Conservation (phyloP, 2,329 filamentous ascomycete species). For the Cucurbitaria berberidis region DNA sequence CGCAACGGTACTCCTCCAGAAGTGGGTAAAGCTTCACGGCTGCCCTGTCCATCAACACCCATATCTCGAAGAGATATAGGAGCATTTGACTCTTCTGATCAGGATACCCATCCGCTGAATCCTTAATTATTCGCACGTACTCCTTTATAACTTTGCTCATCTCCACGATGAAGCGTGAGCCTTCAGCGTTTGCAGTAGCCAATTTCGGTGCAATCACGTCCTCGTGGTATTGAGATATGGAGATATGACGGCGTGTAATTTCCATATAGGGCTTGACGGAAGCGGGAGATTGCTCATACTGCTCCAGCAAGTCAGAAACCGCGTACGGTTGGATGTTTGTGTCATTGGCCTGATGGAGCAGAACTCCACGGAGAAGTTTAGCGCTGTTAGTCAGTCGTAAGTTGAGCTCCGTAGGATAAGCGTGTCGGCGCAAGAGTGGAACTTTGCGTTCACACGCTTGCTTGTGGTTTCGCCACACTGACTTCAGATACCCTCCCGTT, state of each 20-base stretch:
- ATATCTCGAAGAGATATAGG: slow-evolving; percentile 63
- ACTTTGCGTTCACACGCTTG: slow-evolving; percentile 47
- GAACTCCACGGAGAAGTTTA: slow-evolving; percentile 5
- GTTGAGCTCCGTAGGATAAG: slow-evolving; percentile 23
- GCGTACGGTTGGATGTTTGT: not conserved
- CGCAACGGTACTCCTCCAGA: slow-evolving; percentile 59
- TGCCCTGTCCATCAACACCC: slow-evolving; percentile 62
- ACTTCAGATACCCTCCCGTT: slow-evolving; percentile 21
- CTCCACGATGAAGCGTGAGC: slow-evolving; percentile 29
- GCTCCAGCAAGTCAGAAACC: slow-evolving; percentile 18
- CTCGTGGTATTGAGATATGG: slow-evolving; percentile 23
- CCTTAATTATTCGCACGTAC: slow-evolving; percentile 9
- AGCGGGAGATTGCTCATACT: slow-evolving; percentile 17
- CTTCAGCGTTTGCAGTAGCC: not conserved
- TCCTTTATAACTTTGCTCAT: slow-evolving; percentile 49
- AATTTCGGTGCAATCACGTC: slow-evolving; percentile 40
- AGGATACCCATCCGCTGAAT: slow-evolving; percentile 49
- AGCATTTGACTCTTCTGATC: slow-evolving; percentile 59
- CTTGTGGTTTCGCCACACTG: slow-evolving; percentile 29
- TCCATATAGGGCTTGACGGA: slow-evolving; percentile 23
- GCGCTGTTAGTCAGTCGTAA: slow-evolving; percentile 33
- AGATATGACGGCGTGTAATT: slow-evolving; percentile 11
- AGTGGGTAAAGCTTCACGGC: slow-evolving; percentile 55
- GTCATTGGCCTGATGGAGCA: not conserved
- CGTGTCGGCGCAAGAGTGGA: slow-evolving; percentile 50